Conservation (phyloP, 257 asterid genomes). For the Rauvolfia tetraphylla region DNA sequence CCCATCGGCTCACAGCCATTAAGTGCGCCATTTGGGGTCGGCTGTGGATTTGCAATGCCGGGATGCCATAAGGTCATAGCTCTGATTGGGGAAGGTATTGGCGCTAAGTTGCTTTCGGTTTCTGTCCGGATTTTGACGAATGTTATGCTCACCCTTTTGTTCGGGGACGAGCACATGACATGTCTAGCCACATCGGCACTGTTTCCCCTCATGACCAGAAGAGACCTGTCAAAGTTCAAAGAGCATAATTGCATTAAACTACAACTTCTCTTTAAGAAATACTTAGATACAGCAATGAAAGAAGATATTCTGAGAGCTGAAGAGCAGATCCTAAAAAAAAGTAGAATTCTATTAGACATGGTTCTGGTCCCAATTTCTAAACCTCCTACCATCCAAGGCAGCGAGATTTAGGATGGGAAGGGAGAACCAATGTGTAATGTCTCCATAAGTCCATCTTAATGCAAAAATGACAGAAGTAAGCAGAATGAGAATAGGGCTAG, state of each 20-base stretch:
- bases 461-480: too few species aligned
- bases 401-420: not conserved
- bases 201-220: conserved; percentile 87
- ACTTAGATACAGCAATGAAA: too few species aligned
- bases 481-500: not conserved
- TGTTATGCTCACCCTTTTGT: conserved; percentile 79
- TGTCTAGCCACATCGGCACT: conserved; percentile 91
- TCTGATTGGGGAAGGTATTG: conserved; percentile 29
- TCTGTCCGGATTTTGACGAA: conserved; percentile 70
- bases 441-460: too few species aligned
- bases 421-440: not conserved
- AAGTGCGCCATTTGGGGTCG: conserved; percentile 30
- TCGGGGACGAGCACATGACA: conserved; percentile 82
- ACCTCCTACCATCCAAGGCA: not conserved
- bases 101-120: conserved; percentile 30
- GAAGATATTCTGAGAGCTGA: not conserved
- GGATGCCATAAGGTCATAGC: conserved; percentile 86
- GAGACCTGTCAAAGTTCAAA: conserved; percentile 50
- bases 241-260: conserved; percentile 2
- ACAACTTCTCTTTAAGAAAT: not conserved
- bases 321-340: not conserved
- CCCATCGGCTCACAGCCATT: conserved; percentile 37
- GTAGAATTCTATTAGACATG: not conserved
- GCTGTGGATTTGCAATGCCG: conserved; percentile 41
- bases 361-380: not conserved